These are phyloP conservation scores for Solanum stenotomum DNA, from an alignment of 257 asterid species.

Conservation along the genomic window DNA sequence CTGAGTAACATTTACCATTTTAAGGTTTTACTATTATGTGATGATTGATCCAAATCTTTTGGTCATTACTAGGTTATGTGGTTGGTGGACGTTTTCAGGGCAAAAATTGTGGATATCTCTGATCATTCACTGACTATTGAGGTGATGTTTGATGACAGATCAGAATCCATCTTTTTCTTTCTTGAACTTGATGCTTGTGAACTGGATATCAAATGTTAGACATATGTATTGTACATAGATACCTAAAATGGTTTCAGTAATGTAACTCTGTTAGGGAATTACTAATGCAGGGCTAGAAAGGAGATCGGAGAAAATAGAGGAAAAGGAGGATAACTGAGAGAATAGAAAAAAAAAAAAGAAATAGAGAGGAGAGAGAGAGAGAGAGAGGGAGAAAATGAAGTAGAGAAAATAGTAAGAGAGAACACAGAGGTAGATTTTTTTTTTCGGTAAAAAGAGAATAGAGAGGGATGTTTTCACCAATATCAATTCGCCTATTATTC, in stretches of 20 bases:
- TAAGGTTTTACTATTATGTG: not conserved
- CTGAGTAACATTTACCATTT: not conserved
- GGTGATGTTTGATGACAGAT: slow-evolving; percentile 32
- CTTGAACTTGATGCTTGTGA: not conserved
- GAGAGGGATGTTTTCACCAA: not conserved
- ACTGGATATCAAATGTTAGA: not conserved
- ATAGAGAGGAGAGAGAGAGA: not conserved
- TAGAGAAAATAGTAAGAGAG: not conserved
- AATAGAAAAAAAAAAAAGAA: not conserved
- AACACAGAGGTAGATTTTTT: not conserved
- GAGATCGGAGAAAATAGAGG: not conserved
- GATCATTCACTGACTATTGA: slow-evolving; percentile 86
- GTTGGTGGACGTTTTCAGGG: slow-evolving; percentile 93
- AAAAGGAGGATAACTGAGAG: not conserved
- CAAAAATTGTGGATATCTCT: slow-evolving; percentile 89
- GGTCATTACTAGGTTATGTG: slow-evolving; percentile 64
- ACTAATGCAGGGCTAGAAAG: not conserved
- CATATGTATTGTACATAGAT: not conserved
- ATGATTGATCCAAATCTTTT: not conserved
- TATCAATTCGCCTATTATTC: not conserved
- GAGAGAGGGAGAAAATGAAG: not conserved
- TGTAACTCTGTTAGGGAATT: not conserved
- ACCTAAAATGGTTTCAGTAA: not conserved
- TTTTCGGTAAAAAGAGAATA: not conserved
- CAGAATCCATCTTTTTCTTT: not conserved